A percentile compares a stretch with the other conserved stretches of the same genome.
Conservation (phyloP, 208 protist species). For the Acanthamoeba sp. region DNA sequence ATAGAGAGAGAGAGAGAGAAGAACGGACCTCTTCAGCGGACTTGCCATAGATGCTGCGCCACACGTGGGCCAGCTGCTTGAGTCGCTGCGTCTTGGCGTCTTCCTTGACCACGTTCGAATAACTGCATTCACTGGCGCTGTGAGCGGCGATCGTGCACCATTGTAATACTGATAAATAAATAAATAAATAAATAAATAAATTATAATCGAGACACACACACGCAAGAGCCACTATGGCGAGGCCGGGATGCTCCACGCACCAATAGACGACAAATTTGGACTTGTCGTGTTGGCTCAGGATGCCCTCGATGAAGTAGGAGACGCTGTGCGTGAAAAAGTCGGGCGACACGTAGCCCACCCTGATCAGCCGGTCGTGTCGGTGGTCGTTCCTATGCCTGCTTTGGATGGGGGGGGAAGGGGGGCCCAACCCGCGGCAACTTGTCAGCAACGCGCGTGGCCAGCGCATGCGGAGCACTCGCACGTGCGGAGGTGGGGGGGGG, state of each 20-base stretch:
- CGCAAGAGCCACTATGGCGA: too few relatives aligned
- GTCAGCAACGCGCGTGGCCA: too few relatives aligned
- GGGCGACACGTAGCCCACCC: slow-evolving; percentile 78
- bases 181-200: too few relatives aligned
- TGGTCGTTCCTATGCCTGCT: background rate
- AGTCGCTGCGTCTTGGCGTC: slow-evolving; percentile 80
- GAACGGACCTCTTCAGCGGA: slow-evolving; percentile 35
- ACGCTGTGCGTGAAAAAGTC: slow-evolving; percentile 86
- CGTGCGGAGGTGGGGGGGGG: background rate
- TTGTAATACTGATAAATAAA: too few relatives aligned
- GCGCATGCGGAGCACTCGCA: too few relatives aligned
- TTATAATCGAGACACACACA: too few relatives aligned
- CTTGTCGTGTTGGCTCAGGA: slow-evolving; percentile 76
- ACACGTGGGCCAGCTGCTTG: slow-evolving; percentile 56
- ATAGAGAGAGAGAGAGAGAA: too few relatives aligned
- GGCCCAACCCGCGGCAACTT: too few relatives aligned
- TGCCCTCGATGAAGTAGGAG: slow-evolving; percentile 86
- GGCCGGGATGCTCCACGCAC: background rate
- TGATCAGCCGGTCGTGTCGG: background rate
- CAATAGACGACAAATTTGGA: slow-evolving; percentile 69
- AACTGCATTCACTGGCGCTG: too few relatives aligned
- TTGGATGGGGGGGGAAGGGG: too few relatives aligned
- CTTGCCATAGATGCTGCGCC: slow-evolving; percentile 75
- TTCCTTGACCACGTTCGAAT: slow-evolving; percentile 81
- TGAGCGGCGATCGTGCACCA: too few relatives aligned